Evolutionary conservation across 306 rosid genomes (phyloP).

Genomic region (Cucurbita moschata): DNA sequence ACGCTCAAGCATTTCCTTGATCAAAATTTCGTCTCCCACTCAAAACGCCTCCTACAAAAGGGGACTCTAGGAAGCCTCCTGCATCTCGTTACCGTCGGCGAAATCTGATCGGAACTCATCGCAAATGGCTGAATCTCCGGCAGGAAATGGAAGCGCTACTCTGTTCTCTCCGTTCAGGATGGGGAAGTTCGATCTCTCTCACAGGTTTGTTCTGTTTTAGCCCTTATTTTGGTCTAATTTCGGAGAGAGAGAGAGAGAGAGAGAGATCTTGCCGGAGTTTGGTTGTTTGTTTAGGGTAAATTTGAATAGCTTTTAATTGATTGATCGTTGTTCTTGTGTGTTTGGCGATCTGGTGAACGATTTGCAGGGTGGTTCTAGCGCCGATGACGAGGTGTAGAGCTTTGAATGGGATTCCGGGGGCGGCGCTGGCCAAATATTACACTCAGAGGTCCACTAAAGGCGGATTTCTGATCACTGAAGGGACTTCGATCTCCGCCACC

Average conservation of each 20-base stretch:
- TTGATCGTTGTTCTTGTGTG: no score
- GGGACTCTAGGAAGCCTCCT: not conserved
- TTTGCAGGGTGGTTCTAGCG: conserved; percentile 44
- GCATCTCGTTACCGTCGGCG: not conserved
- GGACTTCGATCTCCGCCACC: conserved; percentile 28
- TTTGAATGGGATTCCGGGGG: conserved; percentile 24
- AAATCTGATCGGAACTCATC: not conserved
- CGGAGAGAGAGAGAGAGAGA: no score
- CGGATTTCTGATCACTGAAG: conserved; percentile 41
- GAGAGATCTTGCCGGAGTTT: not conserved
- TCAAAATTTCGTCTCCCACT: not conserved
- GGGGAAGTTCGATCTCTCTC: conserved; percentile 59
- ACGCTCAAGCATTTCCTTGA: not conserved
- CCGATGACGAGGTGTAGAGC: conserved; percentile 52
- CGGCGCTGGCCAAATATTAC: conserved; percentile 31
- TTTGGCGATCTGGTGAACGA: not conserved
- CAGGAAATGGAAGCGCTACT: conserved; percentile 3
- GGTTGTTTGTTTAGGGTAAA: not conserved
- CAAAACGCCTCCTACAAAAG: not conserved
- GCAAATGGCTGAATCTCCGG: not conserved
- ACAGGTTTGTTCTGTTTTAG: conserved; percentile 30
- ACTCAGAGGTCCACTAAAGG: conserved; percentile 33
- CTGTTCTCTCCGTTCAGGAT: conserved; percentile 61
- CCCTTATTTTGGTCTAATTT: not conserved
- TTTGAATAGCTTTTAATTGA: not conserved